Evolutionary conservation across 257 asterid species (phyloP), one percentile per base, ranked within the genome.

Genomic region (Salvia splendens): DNA sequence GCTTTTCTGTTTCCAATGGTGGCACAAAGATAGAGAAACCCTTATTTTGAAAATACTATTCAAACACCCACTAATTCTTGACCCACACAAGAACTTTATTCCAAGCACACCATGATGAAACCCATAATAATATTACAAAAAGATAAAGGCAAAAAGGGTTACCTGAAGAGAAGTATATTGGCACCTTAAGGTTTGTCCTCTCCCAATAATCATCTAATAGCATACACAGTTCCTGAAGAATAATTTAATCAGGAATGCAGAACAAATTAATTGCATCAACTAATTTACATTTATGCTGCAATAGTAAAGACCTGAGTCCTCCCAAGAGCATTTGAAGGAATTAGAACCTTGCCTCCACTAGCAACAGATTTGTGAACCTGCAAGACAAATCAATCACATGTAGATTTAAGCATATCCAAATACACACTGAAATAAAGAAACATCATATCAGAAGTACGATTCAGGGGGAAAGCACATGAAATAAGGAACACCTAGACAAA

Each of bases 161-260:
- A 89, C 98, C 98, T 74, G 96, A 85, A 6, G 98, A 86, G 72
- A 86, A 88, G 77, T 93, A 93, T 71, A 93, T 90, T 17, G 99
- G 99, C 68, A 86, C 90, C 75, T 80, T 81, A 66, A 93, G 88
- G 75, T 93, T 85, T 95, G 82, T 86, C 64, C 86, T 75, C 84
- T 90, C 97, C 97, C 99, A 88, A 57, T 86, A 93, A 77, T 88
- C 97, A 69, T 90, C 97, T 77, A 93, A 76, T 62, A 93, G 76
- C 97, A 90, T 86, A 65, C 99, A 93, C 40, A 93, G 87, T 74
- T 93, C 99, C 99, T 92, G 83, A 52, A 68, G 55, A 30, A 63
- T 24, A 75, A 73, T n/a, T 52, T 30, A 50, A 54, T 65, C 67
- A 75, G 57, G 53, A 50, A 70, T 8, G 33, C 71, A 57, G 11